Evolutionary conservation across 768 basidiomycete genomes (phyloP).

Genomic region (Tylopilus sp.): DNA sequence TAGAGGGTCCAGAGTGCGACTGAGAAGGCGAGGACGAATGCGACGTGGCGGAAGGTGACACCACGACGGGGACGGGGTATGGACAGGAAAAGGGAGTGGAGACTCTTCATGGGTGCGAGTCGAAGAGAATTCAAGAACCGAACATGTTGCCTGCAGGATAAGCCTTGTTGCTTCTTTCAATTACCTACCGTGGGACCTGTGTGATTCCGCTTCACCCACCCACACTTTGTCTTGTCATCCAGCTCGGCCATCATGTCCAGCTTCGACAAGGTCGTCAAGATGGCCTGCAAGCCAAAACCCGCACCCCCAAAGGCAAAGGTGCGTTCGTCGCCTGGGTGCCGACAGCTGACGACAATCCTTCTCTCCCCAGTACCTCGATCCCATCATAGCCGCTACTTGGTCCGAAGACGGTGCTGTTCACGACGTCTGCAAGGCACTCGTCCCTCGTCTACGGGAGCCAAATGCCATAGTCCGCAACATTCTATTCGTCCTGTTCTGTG

Average conservation of each 20-base stretch:
- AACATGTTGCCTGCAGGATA: no score
- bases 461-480: slow-evolving; percentile 72
- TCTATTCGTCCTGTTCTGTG: not conserved
- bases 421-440: slow-evolving; percentile 88
- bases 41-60: slow-evolving; percentile 24
- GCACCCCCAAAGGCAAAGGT: slow-evolving; percentile 96
- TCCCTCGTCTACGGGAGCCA: slow-evolving; percentile 83
- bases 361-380: slow-evolving; percentile 79
- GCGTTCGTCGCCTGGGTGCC: slow-evolving; percentile 8
- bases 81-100: not conserved
- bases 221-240: no score
- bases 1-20: slow-evolving; percentile 20
- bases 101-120: not conserved
- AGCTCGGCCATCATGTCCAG: slow-evolving; percentile 51
- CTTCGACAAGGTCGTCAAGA: slow-evolving; percentile 90
- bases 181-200: no score
- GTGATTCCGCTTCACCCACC: not conserved
- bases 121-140: no score
- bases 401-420: slow-evolving; percentile 89
- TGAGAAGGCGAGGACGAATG: slow-evolving; percentile 11
- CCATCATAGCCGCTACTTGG: slow-evolving; percentile 96
- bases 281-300: slow-evolving; percentile 96
- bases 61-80: slow-evolving; percentile 7
- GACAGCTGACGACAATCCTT: not conserved
- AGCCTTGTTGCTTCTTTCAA: no score